These are phyloP conservation scores for Macrotyloma uniflorum DNA, from an alignment of 306 rosid genomes.

Conservation along the genomic window DNA sequence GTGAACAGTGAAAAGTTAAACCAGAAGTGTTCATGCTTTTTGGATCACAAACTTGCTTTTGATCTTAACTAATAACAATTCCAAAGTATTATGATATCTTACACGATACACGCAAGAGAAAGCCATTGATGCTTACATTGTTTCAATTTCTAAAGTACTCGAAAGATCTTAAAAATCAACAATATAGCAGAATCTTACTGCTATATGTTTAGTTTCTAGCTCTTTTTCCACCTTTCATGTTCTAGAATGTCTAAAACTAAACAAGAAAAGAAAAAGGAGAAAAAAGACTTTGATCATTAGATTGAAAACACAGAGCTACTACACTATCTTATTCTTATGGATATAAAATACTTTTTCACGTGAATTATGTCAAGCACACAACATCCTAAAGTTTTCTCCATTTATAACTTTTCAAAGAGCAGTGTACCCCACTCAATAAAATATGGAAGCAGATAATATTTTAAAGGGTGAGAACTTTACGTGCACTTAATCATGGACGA, in stretches of 20 bases:
- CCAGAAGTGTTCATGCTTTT: neutral
- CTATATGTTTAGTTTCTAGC: too few relatives aligned
- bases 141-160: too few relatives aligned
- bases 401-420: constrained; percentile 33
- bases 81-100: neutral
- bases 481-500: constrained; percentile 29
- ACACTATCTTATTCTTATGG: neutral
- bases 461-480: constrained; percentile 1
- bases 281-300: neutral
- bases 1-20: neutral
- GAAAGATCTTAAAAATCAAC: neutral
- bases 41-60: neutral
- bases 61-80: neutral
- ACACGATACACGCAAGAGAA: neutral
- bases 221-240: too few relatives aligned
- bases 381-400: neutral
- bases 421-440: constrained; percentile 46
- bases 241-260: neutral
- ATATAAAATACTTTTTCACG: constrained; percentile 41
- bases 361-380: constrained; percentile 47
- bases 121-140: neutral
- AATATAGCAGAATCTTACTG: neutral
- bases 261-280: neutral
- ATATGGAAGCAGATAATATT: neutral
- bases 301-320: neutral